These are phyloP conservation scores for Spathaspora jeffriesii DNA, from an alignment of 1,139 yeast species.

Conservation along the genomic window DNA sequence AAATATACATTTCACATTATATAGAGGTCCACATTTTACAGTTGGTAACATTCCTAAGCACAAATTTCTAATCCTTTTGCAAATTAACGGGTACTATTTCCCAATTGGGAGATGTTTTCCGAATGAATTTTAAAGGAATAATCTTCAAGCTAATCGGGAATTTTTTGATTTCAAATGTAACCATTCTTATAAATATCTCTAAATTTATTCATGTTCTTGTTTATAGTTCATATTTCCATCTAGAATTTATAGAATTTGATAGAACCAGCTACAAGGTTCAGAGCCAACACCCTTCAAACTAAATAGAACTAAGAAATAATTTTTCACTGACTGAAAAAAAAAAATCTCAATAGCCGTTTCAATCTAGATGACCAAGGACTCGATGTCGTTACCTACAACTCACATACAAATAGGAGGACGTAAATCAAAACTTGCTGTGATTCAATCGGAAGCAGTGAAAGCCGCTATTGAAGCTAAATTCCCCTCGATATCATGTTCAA, in stretches of 20 bases:
- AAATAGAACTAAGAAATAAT: not conserved
- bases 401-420: constrained; percentile 79
- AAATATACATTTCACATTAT: not conserved
- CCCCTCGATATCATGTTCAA: constrained; percentile 63
- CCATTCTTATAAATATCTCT: not conserved
- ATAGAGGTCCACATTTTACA: not conserved
- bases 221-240: not conserved
- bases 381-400: constrained; percentile 9
- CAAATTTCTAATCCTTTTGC: not conserved
- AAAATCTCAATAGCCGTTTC: not conserved
- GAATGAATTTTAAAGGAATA: not conserved
- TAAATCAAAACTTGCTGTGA: constrained; percentile 82
- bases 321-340: not conserved
- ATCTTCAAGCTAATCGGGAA: not conserved
- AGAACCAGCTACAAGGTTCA: not conserved
- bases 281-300: not conserved
- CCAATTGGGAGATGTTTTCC: not conserved
- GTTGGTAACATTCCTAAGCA: not conserved
- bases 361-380: not conserved
- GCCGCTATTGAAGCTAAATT: constrained; percentile 55
- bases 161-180: not conserved
- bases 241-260: not conserved
- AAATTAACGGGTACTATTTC: not conserved
- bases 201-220: not conserved
- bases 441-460: constrained; percentile 79